phyloP scores from a whole-genome alignment of 805 yeast genomes.

The Sugiyamaella mastotermitis region DNA sequence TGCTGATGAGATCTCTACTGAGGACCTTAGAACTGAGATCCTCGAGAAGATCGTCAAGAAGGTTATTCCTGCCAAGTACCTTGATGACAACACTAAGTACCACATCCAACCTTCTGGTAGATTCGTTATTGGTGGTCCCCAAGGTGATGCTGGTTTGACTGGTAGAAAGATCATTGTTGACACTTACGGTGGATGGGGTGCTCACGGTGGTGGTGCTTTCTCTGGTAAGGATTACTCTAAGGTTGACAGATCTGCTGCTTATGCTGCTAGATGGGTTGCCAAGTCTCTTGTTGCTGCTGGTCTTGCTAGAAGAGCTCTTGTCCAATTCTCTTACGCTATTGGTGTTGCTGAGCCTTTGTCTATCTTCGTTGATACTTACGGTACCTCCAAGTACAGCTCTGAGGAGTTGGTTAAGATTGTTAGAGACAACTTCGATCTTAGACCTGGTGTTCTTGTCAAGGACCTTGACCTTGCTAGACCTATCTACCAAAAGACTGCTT shows the following conservation, averaged over 20 bases:
- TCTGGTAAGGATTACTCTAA: slow-evolving; percentile 99
- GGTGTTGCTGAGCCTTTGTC: slow-evolving; percentile 99
- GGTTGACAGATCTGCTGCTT: slow-evolving; percentile 99
- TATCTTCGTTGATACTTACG: slow-evolving; percentile 95
- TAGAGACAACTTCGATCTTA: slow-evolving; percentile 91
- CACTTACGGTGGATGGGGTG: slow-evolving; percentile 99
- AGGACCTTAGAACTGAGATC: slow-evolving; percentile 77
- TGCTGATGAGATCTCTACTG: slow-evolving; percentile 92
- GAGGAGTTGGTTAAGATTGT: slow-evolving; percentile 88
- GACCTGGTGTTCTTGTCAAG: slow-evolving; percentile 98
- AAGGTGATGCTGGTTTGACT: slow-evolving; percentile 99
- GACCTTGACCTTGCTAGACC: slow-evolving; percentile 98
- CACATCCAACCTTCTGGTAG: slow-evolving; percentile 99
- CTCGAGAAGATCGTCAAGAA: slow-evolving; percentile 77
- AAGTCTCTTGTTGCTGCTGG: slow-evolving; percentile 94
- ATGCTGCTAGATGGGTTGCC: slow-evolving; percentile 99
- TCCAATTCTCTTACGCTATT: slow-evolving; percentile 98
- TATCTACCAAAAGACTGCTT: slow-evolving; percentile 97
- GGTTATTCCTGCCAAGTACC: slow-evolving; percentile 84
- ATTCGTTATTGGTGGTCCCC: slow-evolving; percentile 99
- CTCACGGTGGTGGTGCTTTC: slow-evolving; percentile 99
- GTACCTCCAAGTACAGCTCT: slow-evolving; percentile 87
- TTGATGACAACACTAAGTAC: slow-evolving; percentile 92
- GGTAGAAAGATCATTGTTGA: slow-evolving; percentile 99
- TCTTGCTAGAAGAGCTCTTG: slow-evolving; percentile 93